A percentile compares a stretch with the other conserved stretches of the same genome.
Evolutionary conservation across 1,284 basidiomycete species (phyloP).

Genomic region (Pulchroboletus neoregius): DNA sequence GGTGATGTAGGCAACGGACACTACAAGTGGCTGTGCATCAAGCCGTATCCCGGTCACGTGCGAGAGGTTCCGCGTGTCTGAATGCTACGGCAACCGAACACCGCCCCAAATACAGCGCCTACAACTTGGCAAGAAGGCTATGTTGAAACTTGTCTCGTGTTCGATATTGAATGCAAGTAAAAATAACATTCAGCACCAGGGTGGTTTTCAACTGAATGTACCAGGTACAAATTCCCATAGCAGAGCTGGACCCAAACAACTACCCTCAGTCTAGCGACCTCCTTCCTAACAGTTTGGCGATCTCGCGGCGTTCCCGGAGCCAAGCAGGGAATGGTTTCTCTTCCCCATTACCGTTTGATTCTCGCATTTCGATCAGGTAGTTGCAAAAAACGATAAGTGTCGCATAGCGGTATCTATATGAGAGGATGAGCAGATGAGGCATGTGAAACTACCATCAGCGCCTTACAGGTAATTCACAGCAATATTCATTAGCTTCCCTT

Average conservation of each 20-base stretch:
- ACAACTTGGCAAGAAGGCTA: neutral
- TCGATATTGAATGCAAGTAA: too few relatives aligned
- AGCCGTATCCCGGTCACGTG: slow-evolving; percentile 23
- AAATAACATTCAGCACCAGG: neutral
- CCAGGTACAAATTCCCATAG: slow-evolving; percentile 5
- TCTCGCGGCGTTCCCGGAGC: slow-evolving; percentile 81
- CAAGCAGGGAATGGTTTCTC: slow-evolving; percentile 73
- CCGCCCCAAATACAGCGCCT: neutral
- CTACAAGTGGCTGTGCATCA: slow-evolving; percentile 26
- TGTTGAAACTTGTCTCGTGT: neutral
- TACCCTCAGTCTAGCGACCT: slow-evolving; percentile 62
- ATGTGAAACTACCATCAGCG: slow-evolving; percentile 5
- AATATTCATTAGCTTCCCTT: slow-evolving; percentile 67
- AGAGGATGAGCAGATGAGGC: slow-evolving; percentile 3
- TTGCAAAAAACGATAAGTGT: slow-evolving; percentile 94
- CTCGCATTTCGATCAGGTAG: slow-evolving; percentile 82
- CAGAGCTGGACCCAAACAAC: neutral
- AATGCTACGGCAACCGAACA: slow-evolving; percentile 1
- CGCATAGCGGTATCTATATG: slow-evolving; percentile 74
- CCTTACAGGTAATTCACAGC: slow-evolving; percentile 83
- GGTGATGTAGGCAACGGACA: slow-evolving; percentile 12
- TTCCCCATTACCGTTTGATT: slow-evolving; percentile 37
- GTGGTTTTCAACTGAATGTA: too few relatives aligned
- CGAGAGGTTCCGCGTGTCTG: neutral
- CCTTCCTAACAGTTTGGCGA: slow-evolving; percentile 71